Percentiles rank a stretch among this genome's conserved stretches.
Evolutionary conservation across 2,329 filamentous ascomycete genomes (phyloP).

Genomic region (Scytalidium lignicola): DNA sequence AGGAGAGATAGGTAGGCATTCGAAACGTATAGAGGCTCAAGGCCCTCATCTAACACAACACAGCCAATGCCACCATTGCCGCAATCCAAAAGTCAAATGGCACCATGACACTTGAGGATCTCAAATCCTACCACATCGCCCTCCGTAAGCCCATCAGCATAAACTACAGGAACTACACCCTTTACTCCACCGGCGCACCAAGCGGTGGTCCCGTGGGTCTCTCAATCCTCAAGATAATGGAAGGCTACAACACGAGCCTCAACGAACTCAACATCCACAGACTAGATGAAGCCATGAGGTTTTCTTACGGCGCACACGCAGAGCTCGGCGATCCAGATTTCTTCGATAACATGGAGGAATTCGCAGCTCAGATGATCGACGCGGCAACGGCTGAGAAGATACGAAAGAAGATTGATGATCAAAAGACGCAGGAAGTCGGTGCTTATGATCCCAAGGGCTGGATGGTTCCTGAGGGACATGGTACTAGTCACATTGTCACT

Average conservation of each 20-base stretch:
- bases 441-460: constrained; percentile 67
- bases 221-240: constrained; percentile 70
- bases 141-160: constrained; percentile 59
- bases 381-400: constrained; percentile 53
- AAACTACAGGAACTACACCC: constrained; percentile 63
- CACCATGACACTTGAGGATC: constrained; percentile 62
- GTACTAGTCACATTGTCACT: constrained; percentile 68
- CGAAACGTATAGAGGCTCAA: background rate
- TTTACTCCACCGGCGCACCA: constrained; percentile 68
- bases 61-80: constrained; percentile 53
- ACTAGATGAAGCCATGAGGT: constrained; percentile 83
- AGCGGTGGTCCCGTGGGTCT: constrained; percentile 69
- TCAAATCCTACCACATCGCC: constrained; percentile 60
- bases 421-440: constrained; percentile 63
- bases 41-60: constrained; percentile 2
- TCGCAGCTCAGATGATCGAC: constrained; percentile 65
- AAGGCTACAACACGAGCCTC: constrained; percentile 48
- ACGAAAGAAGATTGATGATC: constrained; percentile 64
- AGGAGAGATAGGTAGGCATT: constrained; percentile 42
- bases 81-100: constrained; percentile 54
- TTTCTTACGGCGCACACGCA: constrained; percentile 76
- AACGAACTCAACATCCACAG: constrained; percentile 71
- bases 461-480: constrained; percentile 64
- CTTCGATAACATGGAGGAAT: constrained; percentile 55
- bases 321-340: constrained; percentile 79